phyloP scores from a whole-genome alignment of 441 rosid genomes.

The Pelargonium myrrhifolium region DNA sequence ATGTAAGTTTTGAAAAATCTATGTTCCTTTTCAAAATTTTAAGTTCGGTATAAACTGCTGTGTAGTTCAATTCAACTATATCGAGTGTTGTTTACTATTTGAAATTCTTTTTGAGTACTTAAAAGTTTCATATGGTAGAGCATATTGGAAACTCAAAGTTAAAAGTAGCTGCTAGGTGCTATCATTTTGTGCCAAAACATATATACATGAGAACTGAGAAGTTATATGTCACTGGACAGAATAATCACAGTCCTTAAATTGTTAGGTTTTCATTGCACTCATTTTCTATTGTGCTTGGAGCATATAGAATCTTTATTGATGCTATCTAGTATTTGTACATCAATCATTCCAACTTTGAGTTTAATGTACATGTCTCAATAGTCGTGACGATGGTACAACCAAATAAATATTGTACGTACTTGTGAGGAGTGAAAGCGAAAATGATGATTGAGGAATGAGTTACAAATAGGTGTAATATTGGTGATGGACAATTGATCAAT shows the following conservation, averaged over 20 bases:
- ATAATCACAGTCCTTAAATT: background rate
- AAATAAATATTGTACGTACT: no score
- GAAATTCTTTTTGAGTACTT: background rate
- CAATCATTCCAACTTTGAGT: no score
- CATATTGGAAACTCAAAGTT: background rate
- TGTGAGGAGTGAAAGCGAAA: no score
- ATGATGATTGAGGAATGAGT: no score
- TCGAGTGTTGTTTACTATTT: background rate
- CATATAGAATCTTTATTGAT: no score
- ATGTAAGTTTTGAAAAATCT: constrained; percentile 37
- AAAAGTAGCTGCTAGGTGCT: background rate
- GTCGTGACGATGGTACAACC: no score
- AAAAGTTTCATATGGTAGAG: background rate
- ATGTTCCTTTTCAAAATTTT: background rate
- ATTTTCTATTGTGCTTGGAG: no score
- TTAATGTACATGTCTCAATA: no score
- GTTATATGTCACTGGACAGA: background rate
- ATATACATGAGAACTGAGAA: background rate
- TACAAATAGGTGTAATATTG: no score
- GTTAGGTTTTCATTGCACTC: no score
- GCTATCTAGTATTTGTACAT: no score
- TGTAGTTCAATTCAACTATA: background rate
- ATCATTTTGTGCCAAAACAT: background rate
- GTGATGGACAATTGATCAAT: no score
- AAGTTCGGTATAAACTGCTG: background rate